These are phyloP conservation scores for Penicillium decumbens DNA, from an alignment of 2,329 filamentous ascomycete species.

Conservation along the genomic window DNA sequence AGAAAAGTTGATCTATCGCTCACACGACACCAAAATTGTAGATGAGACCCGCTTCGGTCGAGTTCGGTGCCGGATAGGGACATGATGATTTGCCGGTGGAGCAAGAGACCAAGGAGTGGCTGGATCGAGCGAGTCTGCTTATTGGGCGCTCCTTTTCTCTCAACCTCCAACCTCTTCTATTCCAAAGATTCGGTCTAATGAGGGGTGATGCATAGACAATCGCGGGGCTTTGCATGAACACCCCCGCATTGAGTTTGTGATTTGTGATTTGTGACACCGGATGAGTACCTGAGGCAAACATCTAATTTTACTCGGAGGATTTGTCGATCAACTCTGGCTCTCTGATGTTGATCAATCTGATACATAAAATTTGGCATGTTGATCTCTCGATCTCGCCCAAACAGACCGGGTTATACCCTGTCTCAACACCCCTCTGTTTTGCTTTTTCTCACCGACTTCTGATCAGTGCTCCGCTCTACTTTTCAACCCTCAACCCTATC, in stretches of 20 bases:
- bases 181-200: slow-evolving; percentile 2
- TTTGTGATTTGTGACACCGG: too few species aligned
- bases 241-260: not conserved
- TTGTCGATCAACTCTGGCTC: slow-evolving; percentile 16
- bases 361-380: slow-evolving; percentile 19
- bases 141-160: slow-evolving; percentile 11
- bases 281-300: not conserved
- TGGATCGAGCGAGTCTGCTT: slow-evolving; percentile 12
- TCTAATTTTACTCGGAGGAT: slow-evolving; percentile 8
- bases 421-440: not conserved
- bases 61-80: slow-evolving; percentile 3
- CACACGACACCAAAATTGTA: slow-evolving; percentile 11
- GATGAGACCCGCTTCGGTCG: slow-evolving; percentile 10
- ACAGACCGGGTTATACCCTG: not conserved
- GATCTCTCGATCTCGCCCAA: slow-evolving; percentile 2
- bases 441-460: not conserved
- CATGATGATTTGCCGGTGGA: slow-evolving; percentile 5
- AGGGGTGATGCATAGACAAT: slow-evolving; percentile 4
- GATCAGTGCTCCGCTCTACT: too few species aligned
- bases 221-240: slow-evolving; percentile 15
- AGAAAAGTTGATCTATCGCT: slow-evolving; percentile 22
- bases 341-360: slow-evolving; percentile 24
- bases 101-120: not conserved
- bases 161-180: not conserved
- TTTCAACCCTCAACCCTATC: not conserved